phyloP scores from a whole-genome alignment of 2,329 filamentous ascomycete genomes.

The Colletotrichum sidae region DNA sequence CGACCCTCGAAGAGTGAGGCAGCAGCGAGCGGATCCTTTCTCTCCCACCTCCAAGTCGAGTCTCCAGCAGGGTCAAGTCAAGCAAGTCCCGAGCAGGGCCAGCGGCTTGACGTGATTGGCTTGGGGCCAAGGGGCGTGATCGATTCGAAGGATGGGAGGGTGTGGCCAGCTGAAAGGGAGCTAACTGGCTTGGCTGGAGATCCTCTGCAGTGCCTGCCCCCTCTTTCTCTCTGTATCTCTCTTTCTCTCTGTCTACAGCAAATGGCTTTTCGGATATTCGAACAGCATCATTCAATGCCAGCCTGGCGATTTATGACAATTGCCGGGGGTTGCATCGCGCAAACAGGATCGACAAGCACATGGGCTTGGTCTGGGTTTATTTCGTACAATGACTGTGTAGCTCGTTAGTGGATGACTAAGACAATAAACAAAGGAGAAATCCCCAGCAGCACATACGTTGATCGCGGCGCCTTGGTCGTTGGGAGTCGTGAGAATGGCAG shows the following conservation, averaged over 20 bases:
- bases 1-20: conserved; percentile 11
- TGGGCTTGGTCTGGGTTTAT: too few species aligned
- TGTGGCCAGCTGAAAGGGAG: conserved; percentile 23
- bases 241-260: conserved; percentile 3
- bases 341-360: too few species aligned
- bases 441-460: too few species aligned
- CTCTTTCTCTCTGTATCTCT: too few species aligned
- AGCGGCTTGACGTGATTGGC: conserved; percentile 21
- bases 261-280: neutral
- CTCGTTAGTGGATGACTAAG: too few species aligned
- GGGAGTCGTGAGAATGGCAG: too few species aligned
- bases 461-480: too few species aligned
- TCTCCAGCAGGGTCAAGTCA: conserved; percentile 15
- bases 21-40: conserved; percentile 23
- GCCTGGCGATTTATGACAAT: too few species aligned
- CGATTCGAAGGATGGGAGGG: conserved; percentile 7
- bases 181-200: conserved; percentile 31
- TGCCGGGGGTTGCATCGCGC: too few species aligned
- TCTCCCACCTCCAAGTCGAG: conserved; percentile 2
- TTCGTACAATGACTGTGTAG: too few species aligned
- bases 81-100: conserved; percentile 15
- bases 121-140: conserved; percentile 13
- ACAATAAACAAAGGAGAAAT: too few species aligned
- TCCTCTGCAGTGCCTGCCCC: conserved; percentile 18
- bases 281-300: too few species aligned